Base-by-base conservation (phyloP, 2,329 filamentous ascomycete genomes). In the Aspergillus carbonarius region DNA sequence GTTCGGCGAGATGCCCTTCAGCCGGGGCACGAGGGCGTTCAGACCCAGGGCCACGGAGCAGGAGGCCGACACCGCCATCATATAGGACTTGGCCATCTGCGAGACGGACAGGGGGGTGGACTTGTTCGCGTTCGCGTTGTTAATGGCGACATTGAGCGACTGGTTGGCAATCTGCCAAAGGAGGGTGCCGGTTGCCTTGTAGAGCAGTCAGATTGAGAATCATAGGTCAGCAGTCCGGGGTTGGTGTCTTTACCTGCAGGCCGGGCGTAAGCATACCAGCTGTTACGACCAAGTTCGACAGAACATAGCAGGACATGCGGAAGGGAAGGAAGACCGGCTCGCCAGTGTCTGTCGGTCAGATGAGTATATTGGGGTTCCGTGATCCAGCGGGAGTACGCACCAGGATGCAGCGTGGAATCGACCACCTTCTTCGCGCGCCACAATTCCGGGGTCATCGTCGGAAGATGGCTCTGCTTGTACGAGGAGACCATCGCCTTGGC, bases 381-480 rank as follows among this genome's bases (percentile, higher is more conserved):
- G 8, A 32, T 32, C 9, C 30, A 32, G 30, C 30, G 23, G n/a
- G 10, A 12, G 7, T 40, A 61, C 82, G 66, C 86, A 96, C 92
- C 92, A 65, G 95, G 95, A 75, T 99, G 95, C 64, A 99, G 79
- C 13, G 95, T 99, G 61, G 95, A 93, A 77, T 99, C 95, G 57
- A 98, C 91, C 65, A 96, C 87, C 83, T 97, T 97, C 85, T 99
- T 99, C 46, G 95, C 95, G 63, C 85, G 82, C 95, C 95, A 99
- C 68, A 99, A 79, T 69, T 96, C 91, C 1, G 91, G 88, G 17
- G 88, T 96, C 92, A 98, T 96, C 55, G 85, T 79, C 67, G 83
- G 67, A 60, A 91, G 81, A 76, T 90, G 86, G 66, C 92, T 93
- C 70, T 88, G 87, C 82, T 97, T 98, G 81, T 97, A 99, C 40